A percentile compares a stretch with the other conserved stretches of the same genome.
Evolutionary conservation across 2,329 filamentous ascomycete species (phyloP).

Genomic region (Fusarium sp.): DNA sequence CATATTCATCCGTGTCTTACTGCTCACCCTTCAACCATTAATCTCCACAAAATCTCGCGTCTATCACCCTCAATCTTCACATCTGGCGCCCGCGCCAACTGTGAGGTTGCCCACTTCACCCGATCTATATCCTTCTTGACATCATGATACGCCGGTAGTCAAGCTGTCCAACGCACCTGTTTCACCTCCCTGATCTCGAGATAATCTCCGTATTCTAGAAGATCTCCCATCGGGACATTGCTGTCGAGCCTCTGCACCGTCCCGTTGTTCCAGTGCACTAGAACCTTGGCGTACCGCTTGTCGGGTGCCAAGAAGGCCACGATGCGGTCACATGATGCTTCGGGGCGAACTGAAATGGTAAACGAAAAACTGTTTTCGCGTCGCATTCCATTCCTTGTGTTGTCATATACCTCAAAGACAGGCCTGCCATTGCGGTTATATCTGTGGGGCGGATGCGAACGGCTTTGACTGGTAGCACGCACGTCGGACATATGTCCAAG

Average conservation of each 20-base stretch:
- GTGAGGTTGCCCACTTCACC: background rate
- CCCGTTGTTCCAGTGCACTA: conserved; percentile 44
- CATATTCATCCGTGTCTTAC: background rate
- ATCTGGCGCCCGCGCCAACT: background rate
- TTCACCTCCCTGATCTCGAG: conserved; percentile 41
- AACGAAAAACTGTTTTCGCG: conserved; percentile 29
- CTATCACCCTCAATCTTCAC: background rate
- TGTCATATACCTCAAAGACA: conserved; percentile 37
- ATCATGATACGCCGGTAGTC: background rate
- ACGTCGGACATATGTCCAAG: background rate
- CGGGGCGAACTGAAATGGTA: conserved; percentile 30
- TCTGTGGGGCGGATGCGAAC: background rate
- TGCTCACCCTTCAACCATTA: background rate
- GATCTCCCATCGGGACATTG: conserved; percentile 32
- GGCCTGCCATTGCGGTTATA: conserved; percentile 6
- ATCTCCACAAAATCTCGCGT: background rate
- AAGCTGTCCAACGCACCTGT: conserved; percentile 34
- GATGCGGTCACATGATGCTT: conserved; percentile 27
- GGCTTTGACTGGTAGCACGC: background rate
- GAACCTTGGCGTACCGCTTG: conserved; percentile 31
- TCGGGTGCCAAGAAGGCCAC: conserved; percentile 39
- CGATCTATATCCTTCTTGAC: background rate
- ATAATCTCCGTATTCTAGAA: conserved; percentile 26
- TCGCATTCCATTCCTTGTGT: conserved; percentile 19
- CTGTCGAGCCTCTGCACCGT: conserved; percentile 35